Evolutionary conservation across 2,329 filamentous ascomycete species (phyloP).

Genomic region (Venturia oleaginea): DNA sequence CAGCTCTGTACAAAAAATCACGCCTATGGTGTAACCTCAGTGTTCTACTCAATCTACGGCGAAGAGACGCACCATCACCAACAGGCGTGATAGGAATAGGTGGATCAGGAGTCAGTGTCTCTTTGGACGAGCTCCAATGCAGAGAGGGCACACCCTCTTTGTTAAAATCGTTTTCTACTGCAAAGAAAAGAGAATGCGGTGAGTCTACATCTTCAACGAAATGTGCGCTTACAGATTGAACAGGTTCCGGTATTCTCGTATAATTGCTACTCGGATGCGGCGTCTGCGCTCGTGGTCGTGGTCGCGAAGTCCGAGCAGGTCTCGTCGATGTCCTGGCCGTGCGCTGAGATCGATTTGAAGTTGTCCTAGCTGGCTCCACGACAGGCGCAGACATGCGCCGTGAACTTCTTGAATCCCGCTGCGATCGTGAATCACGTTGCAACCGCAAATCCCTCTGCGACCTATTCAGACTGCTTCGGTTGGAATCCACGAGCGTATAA

Average conservation of each 20-base stretch:
- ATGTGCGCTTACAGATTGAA: slow-evolving; percentile 1
- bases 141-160: not conserved
- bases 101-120: not conserved
- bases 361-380: not conserved
- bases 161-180: not conserved
- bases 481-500: not conserved
- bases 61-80: not conserved
- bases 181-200: not conserved
- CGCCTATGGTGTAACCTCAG: not conserved
- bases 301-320: not conserved
- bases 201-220: not conserved
- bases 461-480: not conserved
- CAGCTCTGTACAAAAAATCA: not conserved
- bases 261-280: not conserved
- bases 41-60: not conserved
- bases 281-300: not conserved
- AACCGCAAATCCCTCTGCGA: not conserved
- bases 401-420: not conserved
- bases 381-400: not conserved
- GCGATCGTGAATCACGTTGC: not conserved
- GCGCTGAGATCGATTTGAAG: not conserved
- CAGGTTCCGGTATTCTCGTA: not conserved
- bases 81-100: not conserved
- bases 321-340: not conserved
- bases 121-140: not conserved